phyloP scores from a whole-genome alignment of 2,329 filamentous ascomycete genomes.

The Aspergillus sp. region DNA sequence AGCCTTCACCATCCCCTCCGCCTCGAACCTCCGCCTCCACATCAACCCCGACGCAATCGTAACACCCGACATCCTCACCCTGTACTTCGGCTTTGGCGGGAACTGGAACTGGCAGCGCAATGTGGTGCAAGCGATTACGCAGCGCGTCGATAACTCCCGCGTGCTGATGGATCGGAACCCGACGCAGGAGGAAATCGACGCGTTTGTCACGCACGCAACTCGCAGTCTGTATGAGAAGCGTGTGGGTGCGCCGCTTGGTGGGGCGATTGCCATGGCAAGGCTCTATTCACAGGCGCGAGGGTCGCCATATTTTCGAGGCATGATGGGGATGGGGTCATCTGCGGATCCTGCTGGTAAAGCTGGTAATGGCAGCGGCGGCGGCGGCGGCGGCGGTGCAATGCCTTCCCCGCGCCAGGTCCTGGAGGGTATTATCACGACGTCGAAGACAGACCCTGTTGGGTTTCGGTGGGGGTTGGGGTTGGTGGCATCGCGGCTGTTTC shows the following conservation, averaged over 20 bases:
- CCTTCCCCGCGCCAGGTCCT: slow-evolving; percentile 6
- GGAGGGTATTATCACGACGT: slow-evolving; percentile 2
- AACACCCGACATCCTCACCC: slow-evolving; percentile 18
- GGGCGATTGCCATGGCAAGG: slow-evolving; percentile 4
- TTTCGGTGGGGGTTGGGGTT: slow-evolving; percentile 1
- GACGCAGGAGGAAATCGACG: slow-evolving; percentile 30
- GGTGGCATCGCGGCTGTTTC: slow-evolving; percentile 10
- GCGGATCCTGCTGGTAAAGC: no score
- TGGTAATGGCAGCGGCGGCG: neutral
- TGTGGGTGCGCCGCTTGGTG: slow-evolving; percentile 13
- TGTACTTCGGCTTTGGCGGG: slow-evolving; percentile 22
- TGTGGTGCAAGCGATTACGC: slow-evolving; percentile 1
- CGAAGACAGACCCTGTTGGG: slow-evolving; percentile 1
- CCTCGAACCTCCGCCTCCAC: slow-evolving; percentile 9
- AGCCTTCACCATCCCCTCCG: slow-evolving; percentile 6
- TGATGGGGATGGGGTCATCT: no score
- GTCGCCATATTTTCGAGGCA: slow-evolving; percentile 2
- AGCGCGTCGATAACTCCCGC: slow-evolving; percentile 15
- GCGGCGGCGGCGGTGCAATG: neutral
- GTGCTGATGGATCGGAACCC: slow-evolving; percentile 17
- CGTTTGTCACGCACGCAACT: slow-evolving; percentile 17
- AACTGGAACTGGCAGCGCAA: slow-evolving; percentile 11
- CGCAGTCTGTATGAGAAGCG: slow-evolving; percentile 14
- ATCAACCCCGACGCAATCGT: slow-evolving; percentile 19
- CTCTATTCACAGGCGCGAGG: slow-evolving; percentile 8